A percentile compares a stretch with the other conserved stretches of the same genome.
Evolutionary conservation across 495 filamentous ascomycete species (phyloP).

Genomic region (Penicillium daleae): DNA sequence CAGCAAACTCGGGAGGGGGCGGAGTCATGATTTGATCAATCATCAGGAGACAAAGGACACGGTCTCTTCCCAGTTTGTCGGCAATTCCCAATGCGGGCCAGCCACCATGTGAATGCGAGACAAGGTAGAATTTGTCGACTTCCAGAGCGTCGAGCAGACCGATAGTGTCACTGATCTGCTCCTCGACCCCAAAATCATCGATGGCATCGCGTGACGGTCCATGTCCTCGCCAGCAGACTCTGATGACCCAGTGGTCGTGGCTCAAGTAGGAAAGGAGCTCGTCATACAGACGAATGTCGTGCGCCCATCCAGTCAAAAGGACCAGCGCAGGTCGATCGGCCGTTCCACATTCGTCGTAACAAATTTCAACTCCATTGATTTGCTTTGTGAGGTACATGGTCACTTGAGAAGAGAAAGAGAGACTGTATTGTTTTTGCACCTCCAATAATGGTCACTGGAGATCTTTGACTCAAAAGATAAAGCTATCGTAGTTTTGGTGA

Average conservation of each 20-base stretch:
- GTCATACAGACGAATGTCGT: constrained; percentile 8
- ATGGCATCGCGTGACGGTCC: neutral
- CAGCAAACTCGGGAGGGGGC: constrained; percentile 3
- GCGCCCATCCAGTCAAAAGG: constrained; percentile 4
- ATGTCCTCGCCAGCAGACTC: constrained; percentile 2
- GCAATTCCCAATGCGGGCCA: constrained; percentile 4
- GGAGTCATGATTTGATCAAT: constrained; percentile 9
- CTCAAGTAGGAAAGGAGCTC: constrained; percentile 4
- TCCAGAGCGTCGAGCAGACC: neutral
- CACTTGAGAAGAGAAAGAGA: neutral
- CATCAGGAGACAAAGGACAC: constrained; percentile 7
- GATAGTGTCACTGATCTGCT: constrained; percentile 3
- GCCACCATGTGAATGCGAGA: constrained; percentile 8
- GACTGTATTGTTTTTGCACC: neutral
- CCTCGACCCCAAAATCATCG: neutral
- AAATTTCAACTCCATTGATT: constrained; percentile 8
- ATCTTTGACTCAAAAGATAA: neutral
- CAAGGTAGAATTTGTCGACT: constrained; percentile 4
- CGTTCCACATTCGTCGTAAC: constrained; percentile 5
- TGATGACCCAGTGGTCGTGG: neutral
- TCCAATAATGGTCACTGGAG: neutral
- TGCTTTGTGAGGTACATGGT: constrained; percentile 1
- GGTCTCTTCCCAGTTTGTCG: constrained; percentile 4
- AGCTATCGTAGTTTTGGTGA: neutral
- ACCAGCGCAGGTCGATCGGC: constrained; percentile 4